phyloP scores from a whole-genome alignment of 2,329 filamentous ascomycete species.

The Aspergillus awamori region DNA sequence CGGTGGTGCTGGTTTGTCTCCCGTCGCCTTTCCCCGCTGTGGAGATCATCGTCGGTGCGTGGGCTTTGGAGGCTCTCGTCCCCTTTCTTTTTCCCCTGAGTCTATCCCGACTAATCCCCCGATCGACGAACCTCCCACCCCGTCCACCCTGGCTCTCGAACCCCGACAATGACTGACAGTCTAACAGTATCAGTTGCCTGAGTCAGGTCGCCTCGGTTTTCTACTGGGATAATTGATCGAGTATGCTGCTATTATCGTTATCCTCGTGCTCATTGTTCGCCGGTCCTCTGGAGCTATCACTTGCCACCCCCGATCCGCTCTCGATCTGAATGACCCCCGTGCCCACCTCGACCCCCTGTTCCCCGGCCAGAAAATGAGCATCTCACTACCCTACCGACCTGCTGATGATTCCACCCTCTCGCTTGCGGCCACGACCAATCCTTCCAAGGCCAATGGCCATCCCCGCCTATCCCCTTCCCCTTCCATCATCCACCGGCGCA shows the following conservation, averaged over 20 bases:
- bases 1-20: slow-evolving; percentile 2
- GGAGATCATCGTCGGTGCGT: slow-evolving; percentile 5
- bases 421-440: slow-evolving; percentile 45
- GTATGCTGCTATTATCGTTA: slow-evolving; percentile 14
- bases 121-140: neutral
- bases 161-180: neutral
- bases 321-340: slow-evolving; percentile 12
- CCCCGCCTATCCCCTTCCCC: slow-evolving; percentile 63
- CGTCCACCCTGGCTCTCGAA: slow-evolving; percentile 1
- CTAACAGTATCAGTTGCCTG: neutral
- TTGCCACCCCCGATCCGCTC: slow-evolving; percentile 10
- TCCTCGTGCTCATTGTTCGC: slow-evolving; percentile 3
- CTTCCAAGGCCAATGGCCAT: slow-evolving; percentile 52
- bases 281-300: slow-evolving; percentile 14
- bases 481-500: slow-evolving; percentile 57
- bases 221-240: slow-evolving; percentile 15
- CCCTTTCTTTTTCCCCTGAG: slow-evolving; percentile 5
- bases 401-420: slow-evolving; percentile 50
- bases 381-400: slow-evolving; percentile 43
- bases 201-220: neutral
- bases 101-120: slow-evolving; percentile 11
- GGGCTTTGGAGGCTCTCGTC: slow-evolving; percentile 5
- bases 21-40: slow-evolving; percentile 3
- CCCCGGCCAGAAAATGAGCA: slow-evolving; percentile 35
- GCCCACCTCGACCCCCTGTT: neutral